Conservation (phyloP, 2,329 filamentous ascomycete genomes). For the Colletotrichum godetiae region DNA sequence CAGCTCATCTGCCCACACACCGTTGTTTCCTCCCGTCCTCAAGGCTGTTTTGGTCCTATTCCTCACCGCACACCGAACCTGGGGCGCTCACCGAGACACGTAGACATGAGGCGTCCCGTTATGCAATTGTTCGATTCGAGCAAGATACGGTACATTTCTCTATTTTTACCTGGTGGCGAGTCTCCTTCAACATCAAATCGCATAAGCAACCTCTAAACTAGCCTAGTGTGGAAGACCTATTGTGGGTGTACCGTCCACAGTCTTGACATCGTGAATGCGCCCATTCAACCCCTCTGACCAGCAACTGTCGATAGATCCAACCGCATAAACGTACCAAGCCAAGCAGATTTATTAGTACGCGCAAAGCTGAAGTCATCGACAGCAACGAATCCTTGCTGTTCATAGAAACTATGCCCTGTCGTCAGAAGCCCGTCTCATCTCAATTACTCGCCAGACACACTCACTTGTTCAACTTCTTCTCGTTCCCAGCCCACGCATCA, state of each 20-base stretch:
- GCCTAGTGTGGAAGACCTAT: not conserved
- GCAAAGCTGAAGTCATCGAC: not conserved
- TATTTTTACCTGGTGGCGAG: not conserved
- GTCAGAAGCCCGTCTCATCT: not conserved
- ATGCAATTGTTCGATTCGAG: not conserved
- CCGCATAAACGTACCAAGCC: not conserved
- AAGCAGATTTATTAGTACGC: not conserved
- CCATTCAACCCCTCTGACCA: not conserved
- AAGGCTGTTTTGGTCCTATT: not conserved
- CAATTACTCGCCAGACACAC: not conserved
- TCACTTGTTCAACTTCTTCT: slow-evolving; percentile 37
- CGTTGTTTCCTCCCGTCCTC: not conserved
- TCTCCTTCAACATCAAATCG: not conserved
- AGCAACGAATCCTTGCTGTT: not conserved
- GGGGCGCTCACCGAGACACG: not conserved
- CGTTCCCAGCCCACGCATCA: slow-evolving; percentile 43
- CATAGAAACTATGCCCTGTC: not conserved
- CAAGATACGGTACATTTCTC: not conserved
- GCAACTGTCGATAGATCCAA: not conserved
- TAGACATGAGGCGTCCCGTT: not conserved
- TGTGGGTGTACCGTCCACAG: not conserved
- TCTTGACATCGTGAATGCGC: not conserved
- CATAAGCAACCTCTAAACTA: not conserved
- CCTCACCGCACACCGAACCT: slow-evolving; percentile 4
- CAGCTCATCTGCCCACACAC: not conserved